Evolutionary conservation across 495 filamentous ascomycete species (phyloP).

Genomic region (Xylaria intraflava): DNA sequence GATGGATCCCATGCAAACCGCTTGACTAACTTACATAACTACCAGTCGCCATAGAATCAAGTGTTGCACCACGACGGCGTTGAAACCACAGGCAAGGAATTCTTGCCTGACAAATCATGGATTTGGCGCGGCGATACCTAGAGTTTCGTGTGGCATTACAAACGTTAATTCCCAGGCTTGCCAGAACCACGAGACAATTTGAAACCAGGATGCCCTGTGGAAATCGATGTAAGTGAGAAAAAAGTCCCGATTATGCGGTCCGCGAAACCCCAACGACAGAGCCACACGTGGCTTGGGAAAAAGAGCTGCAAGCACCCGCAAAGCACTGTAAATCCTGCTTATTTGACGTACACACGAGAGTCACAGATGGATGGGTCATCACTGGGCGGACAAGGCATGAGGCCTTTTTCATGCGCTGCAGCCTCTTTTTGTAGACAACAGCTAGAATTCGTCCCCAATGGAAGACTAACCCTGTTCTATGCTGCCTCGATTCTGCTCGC

Average conservation of each 20-base stretch:
- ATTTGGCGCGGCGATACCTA: no score
- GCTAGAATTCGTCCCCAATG: constrained; percentile 5
- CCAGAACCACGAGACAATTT: no score
- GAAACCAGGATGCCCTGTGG: neutral
- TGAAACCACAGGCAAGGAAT: no score
- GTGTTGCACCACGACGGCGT: no score
- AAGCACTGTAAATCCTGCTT: neutral
- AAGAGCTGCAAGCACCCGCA: neutral
- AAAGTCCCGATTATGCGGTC: neutral
- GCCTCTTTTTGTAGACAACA: constrained; percentile 1
- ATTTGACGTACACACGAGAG: neutral
- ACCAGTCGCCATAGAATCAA: no score
- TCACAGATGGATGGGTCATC: constrained; percentile 3
- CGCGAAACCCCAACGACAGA: neutral
- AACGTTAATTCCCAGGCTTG: no score
- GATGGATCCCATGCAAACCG: no score
- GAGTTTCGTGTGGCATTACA: no score
- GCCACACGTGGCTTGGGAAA: neutral
- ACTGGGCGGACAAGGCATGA: neutral
- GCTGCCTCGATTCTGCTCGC: neutral
- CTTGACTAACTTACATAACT: no score
- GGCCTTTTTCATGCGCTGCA: constrained; percentile 2
- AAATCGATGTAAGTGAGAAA: neutral
- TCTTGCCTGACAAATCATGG: no score
- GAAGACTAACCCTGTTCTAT: constrained; percentile 6